Evolutionary conservation across 2,329 filamentous ascomycete genomes (phyloP), one percentile per base, ranked within the genome.

Genomic region (Beauveria medogensis): DNA sequence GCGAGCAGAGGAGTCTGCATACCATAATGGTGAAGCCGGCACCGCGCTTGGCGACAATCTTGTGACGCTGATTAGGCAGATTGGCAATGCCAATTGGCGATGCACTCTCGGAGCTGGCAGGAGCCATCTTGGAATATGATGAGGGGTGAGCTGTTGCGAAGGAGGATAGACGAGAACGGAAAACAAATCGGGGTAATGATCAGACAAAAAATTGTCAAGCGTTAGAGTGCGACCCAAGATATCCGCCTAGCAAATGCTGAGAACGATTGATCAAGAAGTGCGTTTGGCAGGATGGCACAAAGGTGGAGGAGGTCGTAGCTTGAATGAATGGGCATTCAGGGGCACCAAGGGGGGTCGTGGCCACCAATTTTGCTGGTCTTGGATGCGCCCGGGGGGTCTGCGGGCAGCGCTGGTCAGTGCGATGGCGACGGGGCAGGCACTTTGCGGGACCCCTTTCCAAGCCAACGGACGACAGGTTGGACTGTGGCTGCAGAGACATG

Each of bases 21-120:
- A 97, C 94, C 94, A 99, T 99, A 73, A 99, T 97, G 67, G 94
- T 99, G 80, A 99, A 99, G 73, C 92, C 90, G 72, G 94, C 95
- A 80, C 94, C 94, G 79, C 95, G 89, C 79, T 89, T 86, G 65
- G 82, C 83, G 72, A 89, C 86, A 73, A 89, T 89, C 80, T 89
- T 89, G 79, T 89, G 86, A 71, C 86, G 82, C 80, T 88, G 86
- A 79, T 88, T 88, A 69, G 85, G 85, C 72, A 88, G 78, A 76
- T 89, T 88, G 78, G 86, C 85, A 79, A 89, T 89, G 77, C 86
- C 86, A 83, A 89, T 87, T 70, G 83, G 83, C 71, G 82, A 85
- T 70, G 83, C 82, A 76, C 80, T 85, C 74, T 85, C 82, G 67
- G 80, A 75, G 71, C 80, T 73, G 67, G 80, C 72, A 69, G 80